These are phyloP conservation scores for sorghum (Sorghum bicolor) DNA, from an alignment of 176 grass and related monocot genomes.

Conservation along the genomic window DNA sequence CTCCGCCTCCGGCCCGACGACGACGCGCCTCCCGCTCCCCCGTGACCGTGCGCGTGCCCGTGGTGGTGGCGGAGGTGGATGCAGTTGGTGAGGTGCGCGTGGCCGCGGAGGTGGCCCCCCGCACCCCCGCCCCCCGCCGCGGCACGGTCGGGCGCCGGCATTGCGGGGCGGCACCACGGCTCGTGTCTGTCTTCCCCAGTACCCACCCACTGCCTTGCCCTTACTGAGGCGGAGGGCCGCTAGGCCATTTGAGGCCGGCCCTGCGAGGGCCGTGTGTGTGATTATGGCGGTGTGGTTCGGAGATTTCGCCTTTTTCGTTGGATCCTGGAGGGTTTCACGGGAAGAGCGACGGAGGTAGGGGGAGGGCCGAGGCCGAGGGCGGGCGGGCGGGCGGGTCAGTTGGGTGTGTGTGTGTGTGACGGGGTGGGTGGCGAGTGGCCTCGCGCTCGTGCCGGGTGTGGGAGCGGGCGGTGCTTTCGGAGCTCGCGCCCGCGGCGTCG, in stretches of 20 bases:
- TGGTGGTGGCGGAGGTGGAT: constrained; percentile 84
- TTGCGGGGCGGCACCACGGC: neutral
- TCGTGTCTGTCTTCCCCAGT: neutral
- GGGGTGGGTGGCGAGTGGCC: constrained; percentile 15
- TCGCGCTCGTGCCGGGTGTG: constrained; percentile 44
- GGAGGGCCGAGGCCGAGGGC: too few relatives aligned
- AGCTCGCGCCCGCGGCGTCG: constrained; percentile 31
- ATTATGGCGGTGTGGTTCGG: constrained; percentile 49
- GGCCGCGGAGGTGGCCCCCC: constrained; percentile 55
- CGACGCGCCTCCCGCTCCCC: constrained; percentile 20
- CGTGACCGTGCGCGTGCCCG: neutral
- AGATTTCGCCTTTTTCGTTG: constrained; percentile 47
- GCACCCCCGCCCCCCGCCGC: constrained; percentile 8
- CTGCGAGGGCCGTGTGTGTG: neutral
- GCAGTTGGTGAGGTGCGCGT: constrained; percentile 86
- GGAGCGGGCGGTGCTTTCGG: constrained; percentile 41
- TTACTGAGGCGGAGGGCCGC: neutral
- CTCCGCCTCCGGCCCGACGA: constrained; percentile 45
- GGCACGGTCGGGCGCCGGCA: constrained; percentile 44
- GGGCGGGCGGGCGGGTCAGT: neutral
- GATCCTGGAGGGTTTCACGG: constrained; percentile 45
- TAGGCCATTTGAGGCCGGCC: constrained; percentile 21
- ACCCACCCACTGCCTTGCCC: neutral
- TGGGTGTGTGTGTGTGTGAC: neutral
- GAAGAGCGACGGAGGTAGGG: neutral